Evolutionary conservation across 768 basidiomycete species (phyloP), one percentile per base, ranked within the genome.

Genomic region (Sarcodon aspratus): DNA sequence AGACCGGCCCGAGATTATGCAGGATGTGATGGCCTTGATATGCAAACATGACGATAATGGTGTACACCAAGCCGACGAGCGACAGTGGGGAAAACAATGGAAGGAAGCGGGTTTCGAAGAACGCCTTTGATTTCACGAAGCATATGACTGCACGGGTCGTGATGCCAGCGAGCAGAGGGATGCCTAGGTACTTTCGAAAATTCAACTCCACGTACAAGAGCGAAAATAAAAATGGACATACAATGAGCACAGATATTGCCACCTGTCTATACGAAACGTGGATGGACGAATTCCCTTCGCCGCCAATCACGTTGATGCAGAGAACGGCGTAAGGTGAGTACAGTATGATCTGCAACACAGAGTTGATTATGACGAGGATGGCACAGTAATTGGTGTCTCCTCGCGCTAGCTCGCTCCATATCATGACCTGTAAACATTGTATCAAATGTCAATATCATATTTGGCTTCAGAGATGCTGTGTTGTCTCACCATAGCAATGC

Each of bases 351-450:
- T 92, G 90, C 34, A 94, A 66, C 6, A 84, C 54, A 3, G 86
- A 84, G 59, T 94, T 92, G 58, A 88, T 63, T 43, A 86, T 79
- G 43, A 92, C 87, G 6, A 92, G 67, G 54, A 90, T 80, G 13
- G 83, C 87, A 54, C 85, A 87, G 55, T 85, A 83, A 50, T 89
- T 73, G 17, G 56, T 54, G 55, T 90, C 78, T 5, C 88, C 87
- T 35, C 70, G 61, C 0, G 84, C 85, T 6, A 91, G 71, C 46
- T 77, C 72, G 55, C 84, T 86, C 88, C 87, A 90, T 40, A 92
- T 82, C 68, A 85, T 76, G 52, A 86, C 21, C 21, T 82, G 21
- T 27, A 27, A 27, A 27, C 2, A 27, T 27, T 27, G 5, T 82
- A 82, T 82, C 3, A 82, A 80, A 48, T 61, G 61, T 27, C 57